Base-by-base conservation (phyloP, 768 basidiomycete species). In the Hypholoma fasciculare region DNA sequence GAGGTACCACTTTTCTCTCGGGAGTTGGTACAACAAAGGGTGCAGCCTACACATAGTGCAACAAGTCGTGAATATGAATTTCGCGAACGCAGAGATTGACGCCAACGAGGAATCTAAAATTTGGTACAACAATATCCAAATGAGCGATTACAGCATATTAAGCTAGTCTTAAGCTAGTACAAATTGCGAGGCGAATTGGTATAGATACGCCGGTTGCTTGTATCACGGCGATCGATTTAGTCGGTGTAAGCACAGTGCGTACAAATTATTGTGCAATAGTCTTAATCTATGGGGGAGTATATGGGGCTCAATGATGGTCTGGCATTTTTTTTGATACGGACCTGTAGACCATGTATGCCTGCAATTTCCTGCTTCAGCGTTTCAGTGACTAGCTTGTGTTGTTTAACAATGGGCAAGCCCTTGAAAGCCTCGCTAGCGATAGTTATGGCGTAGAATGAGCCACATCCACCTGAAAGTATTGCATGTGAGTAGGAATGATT, bases 311-410 rank as follows among this genome's bases (percentile, higher is more conserved):
- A 36, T 16, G 19, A 9, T 14, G 9, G 7, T 27, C 8, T 7
- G 13, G 14, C 39, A 54, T 13, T n/a, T 30, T 23, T 30, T 51
- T 23, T 3, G 16, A n/a, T 39, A 69, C 85, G 56, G 59, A 94
- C 96, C 81, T 98, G 96, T 26, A 99, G 74, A 4, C 97, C 97
- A 70, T 99, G 97, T 52, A 98, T 96, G 12, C 82, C 87, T 66
- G 85, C 83, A 49, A 99, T 94, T 70, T 98, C 97, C 65, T 88
- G 77, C 74, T 96, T 95, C 61, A 99, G 74, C 9, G 83, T 80
- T 58, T 92, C 82, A 12, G 90, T 96, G 39, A 99, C 94, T 27
- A 97, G 77, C 58, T 86, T 85, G 72, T 99, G 97, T 72, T 99
- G 97, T 77, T 97, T 96, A 54, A 98, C 86, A 43, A 86, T 89